Base-by-base conservation (phyloP, 176 grass and related monocot species). In the Echinochloa phyllopogon region DNA sequence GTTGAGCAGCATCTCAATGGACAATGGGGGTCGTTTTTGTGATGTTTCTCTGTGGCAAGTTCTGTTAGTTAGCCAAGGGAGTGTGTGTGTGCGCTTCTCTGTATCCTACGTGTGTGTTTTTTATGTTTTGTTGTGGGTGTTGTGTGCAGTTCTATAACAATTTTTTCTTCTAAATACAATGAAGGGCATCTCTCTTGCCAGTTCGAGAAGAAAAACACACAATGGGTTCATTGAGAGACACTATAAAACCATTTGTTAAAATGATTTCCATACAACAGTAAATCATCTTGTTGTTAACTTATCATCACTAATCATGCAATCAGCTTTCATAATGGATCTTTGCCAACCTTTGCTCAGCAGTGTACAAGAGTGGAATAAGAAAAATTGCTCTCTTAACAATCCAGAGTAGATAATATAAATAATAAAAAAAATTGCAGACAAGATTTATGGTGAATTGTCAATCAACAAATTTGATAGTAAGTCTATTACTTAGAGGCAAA, bases 401-500 rank as follows among this genome's bases (percentile, higher is more conserved):
- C 36, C 59, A 51, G 29, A 89, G 56, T 65, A 72, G 10, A 23
- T 71, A 13, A 56, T 52, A 51, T 58, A 27, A 36, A 42, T 39
- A 60, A 50, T 12, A 13, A 38, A 20, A 73, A 84, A 73, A 84
- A 79, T 10, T 39, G 8, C 39, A 14, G 6, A 79, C 4, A 59
- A 69, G 12, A 75, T 64, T n/a, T 47, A 44, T 44, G 82, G 21
- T 3, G 20, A 82, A 53, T 39, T 51, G 44, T 16, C 41, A 41
- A 81, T 75, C 20, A 76, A 53, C 52, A 76, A 76, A 44, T 81
- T 76, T 37, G 29, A 29, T 77, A 12, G 16, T 71, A 71, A 66
- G 23, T 10, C 76, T 53, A 61, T 71, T 72, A 88, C 48, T 84
- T 58, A 57, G 72, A 27, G 9, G 33, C 3, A 40, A 76, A 4